phyloP scores from a whole-genome alignment of 1,284 basidiomycete species.

The Heterobasidion parviporum region DNA sequence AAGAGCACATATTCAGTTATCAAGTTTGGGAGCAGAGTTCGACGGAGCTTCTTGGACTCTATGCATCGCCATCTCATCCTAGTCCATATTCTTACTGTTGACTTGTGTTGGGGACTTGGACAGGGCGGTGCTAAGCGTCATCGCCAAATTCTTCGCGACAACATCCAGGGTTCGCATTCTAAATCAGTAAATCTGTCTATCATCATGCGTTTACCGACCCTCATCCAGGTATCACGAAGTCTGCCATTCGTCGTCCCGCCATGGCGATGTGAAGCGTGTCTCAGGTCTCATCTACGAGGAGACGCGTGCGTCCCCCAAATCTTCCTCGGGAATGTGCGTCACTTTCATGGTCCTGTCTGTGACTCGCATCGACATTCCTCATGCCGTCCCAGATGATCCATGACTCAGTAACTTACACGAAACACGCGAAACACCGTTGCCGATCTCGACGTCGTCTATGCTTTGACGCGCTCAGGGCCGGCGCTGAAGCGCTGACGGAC shows the following conservation, averaged over 20 bases:
- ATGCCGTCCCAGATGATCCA: constrained; percentile 44
- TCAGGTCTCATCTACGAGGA: constrained; percentile 92
- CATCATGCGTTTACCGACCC: no score
- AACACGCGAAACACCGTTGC: constrained; percentile 88
- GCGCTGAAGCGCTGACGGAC: constrained; percentile 57
- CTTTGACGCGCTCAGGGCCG: constrained; percentile 76
- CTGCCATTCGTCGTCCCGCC: constrained; percentile 73
- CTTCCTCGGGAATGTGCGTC: constrained; percentile 73
- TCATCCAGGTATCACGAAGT: constrained; percentile 49
- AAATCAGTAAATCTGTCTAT: no score
- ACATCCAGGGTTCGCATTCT: constrained; percentile 56
- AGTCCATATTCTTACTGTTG: background rate
- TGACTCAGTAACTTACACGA: constrained; percentile 83
- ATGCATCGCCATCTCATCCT: no score
- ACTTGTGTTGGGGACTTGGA: constrained; percentile 28
- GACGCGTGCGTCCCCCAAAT: constrained; percentile 92
- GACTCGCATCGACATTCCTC: background rate
- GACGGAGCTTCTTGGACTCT: no score
- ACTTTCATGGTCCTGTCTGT: background rate
- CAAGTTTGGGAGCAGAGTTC: constrained; percentile 6
- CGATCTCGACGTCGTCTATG: constrained; percentile 76
- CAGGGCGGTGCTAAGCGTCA: constrained; percentile 52
- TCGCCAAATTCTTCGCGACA: constrained; percentile 62
- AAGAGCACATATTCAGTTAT: constrained; percentile 21
- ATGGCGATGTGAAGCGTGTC: constrained; percentile 95